Evolutionary conservation across 2,329 filamentous ascomycete species (phyloP), one percentile per base, ranked within the genome.

Genomic region (Ophiostoma sp.): DNA sequence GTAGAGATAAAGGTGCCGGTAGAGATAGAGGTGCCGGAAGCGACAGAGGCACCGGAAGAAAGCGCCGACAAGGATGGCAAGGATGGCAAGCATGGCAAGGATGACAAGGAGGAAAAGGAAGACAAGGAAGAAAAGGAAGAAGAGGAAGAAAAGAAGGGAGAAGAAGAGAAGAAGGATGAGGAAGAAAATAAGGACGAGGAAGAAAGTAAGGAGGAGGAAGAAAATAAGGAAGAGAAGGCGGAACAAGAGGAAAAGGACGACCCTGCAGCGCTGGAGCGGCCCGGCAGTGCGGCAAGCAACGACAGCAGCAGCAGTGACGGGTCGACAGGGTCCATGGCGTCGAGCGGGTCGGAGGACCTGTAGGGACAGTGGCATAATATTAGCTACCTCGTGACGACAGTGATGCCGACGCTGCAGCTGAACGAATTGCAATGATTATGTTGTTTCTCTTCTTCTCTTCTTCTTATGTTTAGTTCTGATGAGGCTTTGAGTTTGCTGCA

Each of bases 331-430:
- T 63, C 60, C 8, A 63, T 18, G 60, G 8, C 9, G 40, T 63
- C 60, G 16, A 42, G n/a, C 60, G 60, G 40, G 60, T 63, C 60
- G 6, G 60, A 63, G 40, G 60, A 63, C 8, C 60, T 63, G 2
- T 63, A 63, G 60, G 60, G 60, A 42, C 60, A 63, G 60, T 63
- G 60, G 60, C 60, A 40, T 63, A n/a, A n/a, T n/a, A n/a, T n/a
- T n/a, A 40, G 60, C 60, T 7, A 63, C 60, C 18, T 63, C n/a
- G 60, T 7, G 9, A 63, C 60, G 60, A 63, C 60, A n/a, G 60
- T 40, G 14, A 62, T 44, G 16, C 40, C 60, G 3, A 16, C 38
- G 11, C 55, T 16, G 55, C 55, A 60, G 49, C 18, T 55, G 49
- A n/a, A 55, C 27, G 27, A 60, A 44, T 44, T 44, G 6, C 42